Conservation (phyloP, 257 asterid genomes). For the Solanum bulbocastanum region DNA sequence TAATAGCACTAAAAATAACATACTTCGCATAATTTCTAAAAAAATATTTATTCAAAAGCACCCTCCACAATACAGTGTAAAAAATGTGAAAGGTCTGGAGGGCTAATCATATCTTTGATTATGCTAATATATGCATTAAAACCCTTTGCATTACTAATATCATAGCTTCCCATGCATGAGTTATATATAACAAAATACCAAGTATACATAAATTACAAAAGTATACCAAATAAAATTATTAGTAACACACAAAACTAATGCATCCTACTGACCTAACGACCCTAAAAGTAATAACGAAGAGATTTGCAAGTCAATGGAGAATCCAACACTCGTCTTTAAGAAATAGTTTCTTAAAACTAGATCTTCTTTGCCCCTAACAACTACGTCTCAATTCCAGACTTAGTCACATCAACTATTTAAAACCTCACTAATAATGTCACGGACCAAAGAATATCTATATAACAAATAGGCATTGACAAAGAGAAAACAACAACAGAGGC, state of each 20-base stretch:
- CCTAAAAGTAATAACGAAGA: not conserved
- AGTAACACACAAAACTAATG: not conserved
- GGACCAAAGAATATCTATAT: not conserved
- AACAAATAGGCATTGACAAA: not conserved
- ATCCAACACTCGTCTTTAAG: not conserved
- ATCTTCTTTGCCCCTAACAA: not conserved
- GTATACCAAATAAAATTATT: not conserved
- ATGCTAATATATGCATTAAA: too few relatives aligned
- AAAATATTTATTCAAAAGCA: too few relatives aligned
- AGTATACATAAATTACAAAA: not conserved
- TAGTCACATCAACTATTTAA: not conserved
- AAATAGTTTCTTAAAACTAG: not conserved
- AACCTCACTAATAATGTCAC: not conserved
- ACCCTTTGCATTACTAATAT: not conserved
- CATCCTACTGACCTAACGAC: not conserved
- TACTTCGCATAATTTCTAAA: too few relatives aligned
- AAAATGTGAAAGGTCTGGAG: not conserved
- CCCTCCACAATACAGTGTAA: not conserved
- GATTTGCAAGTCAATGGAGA: not conserved
- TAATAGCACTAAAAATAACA: too few relatives aligned
- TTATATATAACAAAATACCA: not conserved
- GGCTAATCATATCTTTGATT: not conserved
- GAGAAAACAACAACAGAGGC: not conserved
- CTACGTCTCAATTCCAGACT: not conserved
- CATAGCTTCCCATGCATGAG: not conserved